These are phyloP conservation scores for Leccinum solheimii DNA, from an alignment of 1,284 basidiomycete species.

Conservation along the genomic window DNA sequence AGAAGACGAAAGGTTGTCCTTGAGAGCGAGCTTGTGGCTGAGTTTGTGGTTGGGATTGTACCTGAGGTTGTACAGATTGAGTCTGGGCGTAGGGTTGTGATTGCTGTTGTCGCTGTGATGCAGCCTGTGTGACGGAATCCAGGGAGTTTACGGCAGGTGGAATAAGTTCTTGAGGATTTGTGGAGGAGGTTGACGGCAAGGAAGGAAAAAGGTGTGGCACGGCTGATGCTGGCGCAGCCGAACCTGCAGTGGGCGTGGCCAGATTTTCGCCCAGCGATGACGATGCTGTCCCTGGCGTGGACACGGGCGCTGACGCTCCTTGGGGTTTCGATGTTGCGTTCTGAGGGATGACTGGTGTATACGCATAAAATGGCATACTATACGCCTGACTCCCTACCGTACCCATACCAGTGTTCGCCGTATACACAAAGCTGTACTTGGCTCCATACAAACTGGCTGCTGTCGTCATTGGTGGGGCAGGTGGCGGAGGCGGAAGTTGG, in stretches of 20 bases:
- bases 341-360: constrained; percentile 20
- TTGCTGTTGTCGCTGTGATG: constrained; percentile 5
- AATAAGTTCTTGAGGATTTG: neutral
- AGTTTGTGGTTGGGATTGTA: neutral
- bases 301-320: neutral
- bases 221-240: neutral
- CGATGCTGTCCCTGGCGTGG: neutral
- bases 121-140: neutral
- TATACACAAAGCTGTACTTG: constrained; percentile 31
- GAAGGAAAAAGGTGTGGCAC: neutral
- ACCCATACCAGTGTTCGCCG: constrained; percentile 9
- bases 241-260: neutral
- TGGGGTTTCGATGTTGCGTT: constrained; percentile 9
- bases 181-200: neutral
- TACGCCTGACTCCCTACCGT: constrained; percentile 25
- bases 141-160: neutral
- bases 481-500: constrained; percentile 17
- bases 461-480: constrained; percentile 3
- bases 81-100: neutral
- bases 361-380: constrained; percentile 27
- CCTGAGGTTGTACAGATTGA: neutral
- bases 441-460: constrained; percentile 15
- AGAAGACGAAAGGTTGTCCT: neutral
- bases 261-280: neutral
- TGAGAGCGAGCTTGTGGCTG: neutral